These are phyloP conservation scores for Gloeostereum incarnatum DNA, from an alignment of 768 basidiomycete species.

Conservation along the genomic window DNA sequence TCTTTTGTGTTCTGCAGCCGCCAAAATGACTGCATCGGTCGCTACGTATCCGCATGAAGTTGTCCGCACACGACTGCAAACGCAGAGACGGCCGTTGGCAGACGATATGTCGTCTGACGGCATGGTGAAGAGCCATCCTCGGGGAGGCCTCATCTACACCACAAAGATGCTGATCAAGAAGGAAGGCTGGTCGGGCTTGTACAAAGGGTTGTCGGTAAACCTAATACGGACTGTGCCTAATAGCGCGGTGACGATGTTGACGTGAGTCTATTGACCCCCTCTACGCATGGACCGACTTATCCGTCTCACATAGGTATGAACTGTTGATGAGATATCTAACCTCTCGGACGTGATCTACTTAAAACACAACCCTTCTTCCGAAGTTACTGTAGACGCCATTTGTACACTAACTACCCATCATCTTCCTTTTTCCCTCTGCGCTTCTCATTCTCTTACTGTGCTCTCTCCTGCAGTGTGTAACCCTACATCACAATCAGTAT, in stretches of 20 bases:
- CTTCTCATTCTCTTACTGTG: too few species aligned
- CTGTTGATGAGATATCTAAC: constrained; percentile 41
- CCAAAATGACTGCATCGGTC: constrained; percentile 94
- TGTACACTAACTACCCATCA: too few species aligned
- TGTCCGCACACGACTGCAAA: constrained; percentile 94
- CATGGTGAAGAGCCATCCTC: constrained; percentile 44
- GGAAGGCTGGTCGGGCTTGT: constrained; percentile 86
- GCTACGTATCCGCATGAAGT: constrained; percentile 99
- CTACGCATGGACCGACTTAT: neutral
- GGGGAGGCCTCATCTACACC: constrained; percentile 66
- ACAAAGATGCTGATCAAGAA: constrained; percentile 62
- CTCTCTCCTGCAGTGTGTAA: too few species aligned
- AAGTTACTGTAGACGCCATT: too few species aligned
- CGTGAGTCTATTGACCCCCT: constrained; percentile 36
- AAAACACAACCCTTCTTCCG: too few species aligned
- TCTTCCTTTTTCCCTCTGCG: too few species aligned
- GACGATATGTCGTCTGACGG: constrained; percentile 51
- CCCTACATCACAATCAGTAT: too few species aligned
- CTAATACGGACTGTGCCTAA: constrained; percentile 92
- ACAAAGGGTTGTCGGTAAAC: constrained; percentile 92
- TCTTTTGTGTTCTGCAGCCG: constrained; percentile 82
- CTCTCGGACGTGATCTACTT: constrained; percentile 23
- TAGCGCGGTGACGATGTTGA: constrained; percentile 92
- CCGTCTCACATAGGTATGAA: constrained; percentile 36
- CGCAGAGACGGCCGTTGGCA: constrained; percentile 59